Evolutionary conservation across 768 basidiomycete genomes (phyloP).

Genomic region (Termitomyces bulborhizus): DNA sequence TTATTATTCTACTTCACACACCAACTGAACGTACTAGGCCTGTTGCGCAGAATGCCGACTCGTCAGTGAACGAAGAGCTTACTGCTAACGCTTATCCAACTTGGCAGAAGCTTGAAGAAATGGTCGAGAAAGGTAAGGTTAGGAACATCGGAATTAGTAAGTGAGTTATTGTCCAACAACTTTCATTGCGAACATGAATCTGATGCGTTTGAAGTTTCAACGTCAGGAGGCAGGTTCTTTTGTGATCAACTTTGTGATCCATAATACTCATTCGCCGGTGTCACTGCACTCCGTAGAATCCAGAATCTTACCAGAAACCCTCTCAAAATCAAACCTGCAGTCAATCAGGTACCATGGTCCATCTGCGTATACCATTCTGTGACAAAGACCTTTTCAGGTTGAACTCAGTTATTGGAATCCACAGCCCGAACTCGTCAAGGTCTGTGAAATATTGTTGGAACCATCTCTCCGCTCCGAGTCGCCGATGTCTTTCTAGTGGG

Average conservation of each 20-base stretch:
- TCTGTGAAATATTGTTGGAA: slow-evolving; percentile 15
- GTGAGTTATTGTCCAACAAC: slow-evolving; percentile 26
- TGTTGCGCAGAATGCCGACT: slow-evolving; percentile 56
- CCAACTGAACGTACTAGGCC: slow-evolving; percentile 36
- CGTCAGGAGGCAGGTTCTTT: slow-evolving; percentile 36
- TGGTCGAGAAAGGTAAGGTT: slow-evolving; percentile 72
- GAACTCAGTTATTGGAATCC: slow-evolving; percentile 76
- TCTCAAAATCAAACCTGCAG: slow-evolving; percentile 52
- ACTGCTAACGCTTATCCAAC: slow-evolving; percentile 71
- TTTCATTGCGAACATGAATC: background rate
- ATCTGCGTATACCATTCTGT: background rate
- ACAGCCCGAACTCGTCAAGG: slow-evolving; percentile 69
- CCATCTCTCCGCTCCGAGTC: background rate
- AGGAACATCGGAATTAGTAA: slow-evolving; percentile 84
- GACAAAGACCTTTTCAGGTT: slow-evolving; percentile 25
- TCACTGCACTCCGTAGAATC: slow-evolving; percentile 26
- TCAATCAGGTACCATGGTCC: slow-evolving; percentile 47
- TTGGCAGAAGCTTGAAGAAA: slow-evolving; percentile 74
- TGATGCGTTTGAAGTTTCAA: slow-evolving; percentile 43
- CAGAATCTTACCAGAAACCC: slow-evolving; percentile 58
- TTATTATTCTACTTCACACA: background rate
- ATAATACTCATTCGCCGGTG: slow-evolving; percentile 11
- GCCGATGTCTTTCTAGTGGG: slow-evolving; percentile 41
- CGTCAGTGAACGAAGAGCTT: slow-evolving; percentile 35
- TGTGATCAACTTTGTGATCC: background rate